Evolutionary conservation across 2,329 filamentous ascomycete genomes (phyloP), one percentile per base, ranked within the genome.

Genomic region (Colletotrichum sansevieriae): DNA sequence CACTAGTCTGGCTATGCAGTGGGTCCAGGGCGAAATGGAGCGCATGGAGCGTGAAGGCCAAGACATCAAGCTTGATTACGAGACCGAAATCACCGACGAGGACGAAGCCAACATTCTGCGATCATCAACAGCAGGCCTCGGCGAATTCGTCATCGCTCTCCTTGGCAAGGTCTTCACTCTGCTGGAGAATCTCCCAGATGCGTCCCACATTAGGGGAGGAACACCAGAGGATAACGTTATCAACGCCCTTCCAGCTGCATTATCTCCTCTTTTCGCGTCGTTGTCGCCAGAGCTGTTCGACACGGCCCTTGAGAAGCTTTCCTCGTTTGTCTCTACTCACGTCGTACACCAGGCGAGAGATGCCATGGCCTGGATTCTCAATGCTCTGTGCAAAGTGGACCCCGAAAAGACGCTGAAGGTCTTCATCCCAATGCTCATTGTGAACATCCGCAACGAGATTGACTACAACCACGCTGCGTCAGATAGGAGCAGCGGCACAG

Each of bases 291-390:
- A 98, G 75, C 88, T 98, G 11, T 99, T 97, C 75, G 96, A 98
- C 75, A 88, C 96, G 77, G 94, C 93, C 0, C 82, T 99, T 58
- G 92, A 97, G 69, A 98, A 98, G 83, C 90, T 99, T 73, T 92
- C 94, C 2, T 89, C 93, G 37, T 99, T 99, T 78, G 92, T 98
- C 29, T 91, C 92, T 1, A 93, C 93, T 71, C 96, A 98, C 81
- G 96, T 99, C 56, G 95, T 99, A 18, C 95, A 99, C 75, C 96
- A 98, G 80, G 95, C 96, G 61, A 87, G 95, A 72, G 96, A 99
- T 83, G 95, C 96, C 8, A 98, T 99, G 92, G 96, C 97, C 1
- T 99, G 97, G 86, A 98, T 98, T 62, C 93, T 95, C 81, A 98
- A 98, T 79, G 93, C 94, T 0, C 85, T 99, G 25, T 97, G 96